Conservation (phyloP, 768 basidiomycete genomes). For the Kwoniella botswanensis region DNA sequence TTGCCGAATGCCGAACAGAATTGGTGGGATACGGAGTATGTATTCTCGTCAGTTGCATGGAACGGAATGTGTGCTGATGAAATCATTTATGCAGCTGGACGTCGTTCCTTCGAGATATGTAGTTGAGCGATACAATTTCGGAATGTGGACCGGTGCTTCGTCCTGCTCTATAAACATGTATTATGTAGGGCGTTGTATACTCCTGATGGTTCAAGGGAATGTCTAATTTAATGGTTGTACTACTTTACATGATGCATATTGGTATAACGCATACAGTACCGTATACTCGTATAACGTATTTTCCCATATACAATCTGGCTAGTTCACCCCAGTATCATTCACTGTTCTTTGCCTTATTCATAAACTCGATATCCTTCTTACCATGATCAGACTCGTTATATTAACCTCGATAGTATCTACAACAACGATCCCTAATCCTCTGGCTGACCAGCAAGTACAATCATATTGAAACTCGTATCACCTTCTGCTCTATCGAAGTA, state of each 20-base stretch:
- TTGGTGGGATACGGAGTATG: constrained; percentile 8
- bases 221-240: too few relatives aligned
- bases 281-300: too few relatives aligned
- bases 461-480: constrained; percentile 69
- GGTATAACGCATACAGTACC: too few relatives aligned
- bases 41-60: neutral
- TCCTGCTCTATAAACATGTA: too few relatives aligned
- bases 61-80: neutral
- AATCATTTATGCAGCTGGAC: neutral
- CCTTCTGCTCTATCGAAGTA: constrained; percentile 66
- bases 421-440: constrained; percentile 16
- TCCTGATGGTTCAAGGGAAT: too few relatives aligned
- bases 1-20: constrained; percentile 2
- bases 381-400: too few relatives aligned
- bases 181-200: too few relatives aligned
- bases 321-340: too few relatives aligned
- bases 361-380: neutral
- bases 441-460: constrained; percentile 63
- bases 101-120: constrained; percentile 6
- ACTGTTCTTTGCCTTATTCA: neutral
- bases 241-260: too few relatives aligned
- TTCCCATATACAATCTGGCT: too few relatives aligned
- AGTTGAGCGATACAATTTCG: neutral
- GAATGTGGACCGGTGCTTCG: too few relatives aligned
- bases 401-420: too few relatives aligned